Evolutionary conservation across 306 rosid species (phyloP).

Genomic region (Vachellia collinsii): DNA sequence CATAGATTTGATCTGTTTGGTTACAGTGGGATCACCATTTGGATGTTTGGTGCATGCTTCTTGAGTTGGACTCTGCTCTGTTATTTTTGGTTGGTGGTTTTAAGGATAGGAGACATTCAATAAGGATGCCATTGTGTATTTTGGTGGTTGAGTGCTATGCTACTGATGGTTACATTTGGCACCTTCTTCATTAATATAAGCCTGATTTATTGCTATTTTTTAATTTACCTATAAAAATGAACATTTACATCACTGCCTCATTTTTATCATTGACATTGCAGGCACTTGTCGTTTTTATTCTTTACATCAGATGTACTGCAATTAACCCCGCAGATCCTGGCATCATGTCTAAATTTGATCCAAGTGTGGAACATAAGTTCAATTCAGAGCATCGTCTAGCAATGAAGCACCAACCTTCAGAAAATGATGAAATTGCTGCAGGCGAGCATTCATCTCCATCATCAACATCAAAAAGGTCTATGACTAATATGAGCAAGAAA

Average conservation of each 20-base stretch:
- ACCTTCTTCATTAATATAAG: background rate
- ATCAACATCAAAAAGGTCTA: slow-evolving; percentile 77
- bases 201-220: slow-evolving; percentile 15
- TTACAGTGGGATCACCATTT: background rate
- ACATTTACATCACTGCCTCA: slow-evolving; percentile 33
- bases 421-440: slow-evolving; percentile 54
- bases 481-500: slow-evolving; percentile 76
- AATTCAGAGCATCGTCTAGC: slow-evolving; percentile 55
- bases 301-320: slow-evolving; percentile 92
- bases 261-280: slow-evolving; percentile 57
- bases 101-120: background rate
- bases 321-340: slow-evolving; percentile 99
- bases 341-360: slow-evolving; percentile 80
- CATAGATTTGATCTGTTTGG: background rate
- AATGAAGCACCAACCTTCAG: slow-evolving; percentile 59
- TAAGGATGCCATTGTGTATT: background rate
- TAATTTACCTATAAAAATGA: slow-evolving; percentile 21
- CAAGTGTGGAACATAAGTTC: slow-evolving; percentile 45
- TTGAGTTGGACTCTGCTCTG: background rate
- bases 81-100: slow-evolving; percentile 1
- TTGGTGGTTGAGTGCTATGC: background rate
- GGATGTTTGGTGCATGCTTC: background rate
- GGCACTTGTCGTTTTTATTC: slow-evolving; percentile 92
- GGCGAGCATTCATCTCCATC: slow-evolving; percentile 67
- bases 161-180: background rate